Conservation (phyloP, 331 rosid species). For the Saraca asoca region DNA sequence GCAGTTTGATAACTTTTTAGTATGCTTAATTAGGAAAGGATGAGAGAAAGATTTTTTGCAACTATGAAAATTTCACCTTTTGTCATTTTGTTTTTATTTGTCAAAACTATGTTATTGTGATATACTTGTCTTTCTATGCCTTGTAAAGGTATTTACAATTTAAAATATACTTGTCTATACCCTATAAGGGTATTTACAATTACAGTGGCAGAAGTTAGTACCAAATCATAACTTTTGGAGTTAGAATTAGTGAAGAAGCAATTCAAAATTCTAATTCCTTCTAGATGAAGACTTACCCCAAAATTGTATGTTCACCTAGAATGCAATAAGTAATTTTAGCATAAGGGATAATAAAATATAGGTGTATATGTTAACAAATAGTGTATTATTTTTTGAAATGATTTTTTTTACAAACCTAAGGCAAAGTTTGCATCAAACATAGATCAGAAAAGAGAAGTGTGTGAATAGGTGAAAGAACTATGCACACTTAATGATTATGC, state of each 20-base stretch:
- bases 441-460: too few species aligned
- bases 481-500: too few species aligned
- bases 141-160: slow-evolving; percentile 29
- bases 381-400: too few species aligned
- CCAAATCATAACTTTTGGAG: neutral
- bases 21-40: slow-evolving; percentile 6
- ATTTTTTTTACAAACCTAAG: too few species aligned
- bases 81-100: neutral
- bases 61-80: neutral
- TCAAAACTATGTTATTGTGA: slow-evolving; percentile 1
- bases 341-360: too few species aligned
- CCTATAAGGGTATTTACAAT: slow-evolving; percentile 18
- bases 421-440: too few species aligned
- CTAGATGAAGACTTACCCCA: too few species aligned
- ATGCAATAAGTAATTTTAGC: too few species aligned
- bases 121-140: slow-evolving; percentile 6
- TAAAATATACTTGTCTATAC: slow-evolving; percentile 3
- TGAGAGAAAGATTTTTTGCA: neutral
- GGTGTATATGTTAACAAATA: too few species aligned
- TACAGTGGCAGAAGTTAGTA: neutral
- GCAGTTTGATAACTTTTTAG: slow-evolving; percentile 4
- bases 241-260: slow-evolving; percentile 20
- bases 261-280: too few species aligned
- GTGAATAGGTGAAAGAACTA: too few species aligned
- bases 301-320: too few species aligned